Conservation (phyloP, 495 filamentous ascomycete species). For the Penicillium verhagenii region DNA sequence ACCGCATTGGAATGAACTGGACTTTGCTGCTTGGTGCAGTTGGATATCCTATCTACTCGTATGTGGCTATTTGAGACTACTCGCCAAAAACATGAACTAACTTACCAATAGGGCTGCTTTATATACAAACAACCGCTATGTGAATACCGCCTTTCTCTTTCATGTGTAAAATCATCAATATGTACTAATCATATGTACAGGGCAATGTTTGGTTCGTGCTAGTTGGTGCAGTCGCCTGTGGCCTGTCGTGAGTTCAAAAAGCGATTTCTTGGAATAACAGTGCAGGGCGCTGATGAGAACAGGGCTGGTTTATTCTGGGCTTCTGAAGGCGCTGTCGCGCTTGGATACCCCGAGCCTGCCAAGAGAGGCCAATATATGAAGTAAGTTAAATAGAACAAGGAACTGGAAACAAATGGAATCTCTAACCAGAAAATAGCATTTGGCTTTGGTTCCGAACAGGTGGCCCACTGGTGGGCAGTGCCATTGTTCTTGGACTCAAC, state of each 20-base stretch:
- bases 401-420: background rate
- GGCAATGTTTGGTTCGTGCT: constrained; percentile 62
- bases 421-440: constrained; percentile 30
- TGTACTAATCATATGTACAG: constrained; percentile 15
- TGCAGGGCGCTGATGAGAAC: background rate
- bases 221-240: constrained; percentile 62
- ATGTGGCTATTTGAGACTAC: background rate
- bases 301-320: constrained; percentile 64
- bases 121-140: constrained; percentile 64
- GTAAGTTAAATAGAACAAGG: constrained; percentile 9
- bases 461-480: constrained; percentile 60
- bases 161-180: background rate
- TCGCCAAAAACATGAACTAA: constrained; percentile 31
- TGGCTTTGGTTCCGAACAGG: constrained; percentile 60
- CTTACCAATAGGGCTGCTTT: constrained; percentile 45
- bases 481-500: constrained; percentile 62
- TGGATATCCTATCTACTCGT: constrained; percentile 41
- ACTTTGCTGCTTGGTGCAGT: constrained; percentile 58
- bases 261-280: too few relatives aligned
- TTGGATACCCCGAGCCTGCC: constrained; percentile 59
- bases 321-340: constrained; percentile 61
- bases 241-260: constrained; percentile 46
- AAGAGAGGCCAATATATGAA: constrained; percentile 56
- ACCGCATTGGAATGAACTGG: constrained; percentile 59
- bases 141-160: constrained; percentile 4